These are phyloP conservation scores for Wickerhamiella vanderwaltii DNA, from an alignment of 805 yeast genomes.

Conservation along the genomic window DNA sequence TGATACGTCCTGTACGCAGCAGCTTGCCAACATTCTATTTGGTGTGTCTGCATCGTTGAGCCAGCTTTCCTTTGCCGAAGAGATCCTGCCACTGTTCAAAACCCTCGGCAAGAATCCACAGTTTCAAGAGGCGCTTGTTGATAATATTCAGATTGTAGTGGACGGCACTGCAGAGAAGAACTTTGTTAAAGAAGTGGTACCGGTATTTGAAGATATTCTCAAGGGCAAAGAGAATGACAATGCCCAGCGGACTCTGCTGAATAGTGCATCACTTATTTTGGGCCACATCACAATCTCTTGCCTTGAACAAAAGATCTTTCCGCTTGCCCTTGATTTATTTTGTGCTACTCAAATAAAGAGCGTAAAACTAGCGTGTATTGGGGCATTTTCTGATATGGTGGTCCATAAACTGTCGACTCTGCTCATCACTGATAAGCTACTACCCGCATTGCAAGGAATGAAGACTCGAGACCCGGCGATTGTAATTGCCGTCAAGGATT, in stretches of 20 bases:
- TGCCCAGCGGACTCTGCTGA: slow-evolving; percentile 44
- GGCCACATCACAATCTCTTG: slow-evolving; percentile 51
- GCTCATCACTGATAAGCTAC: slow-evolving; percentile 58
- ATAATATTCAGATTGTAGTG: slow-evolving; percentile 38
- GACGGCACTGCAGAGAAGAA: slow-evolving; percentile 41
- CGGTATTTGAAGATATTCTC: slow-evolving; percentile 31
- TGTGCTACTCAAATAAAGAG: slow-evolving; percentile 73
- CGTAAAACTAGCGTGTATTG: slow-evolving; percentile 51
- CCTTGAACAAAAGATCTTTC: slow-evolving; percentile 64
- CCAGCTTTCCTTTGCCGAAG: slow-evolving; percentile 64
- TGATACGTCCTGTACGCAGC: slow-evolving; percentile 19
- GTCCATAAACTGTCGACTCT: slow-evolving; percentile 43
- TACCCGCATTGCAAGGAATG: slow-evolving; percentile 67
- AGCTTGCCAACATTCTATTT: slow-evolving; percentile 18
- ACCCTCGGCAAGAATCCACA: slow-evolving; percentile 31
- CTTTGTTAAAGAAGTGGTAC: slow-evolving; percentile 38
- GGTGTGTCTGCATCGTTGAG: slow-evolving; percentile 54
- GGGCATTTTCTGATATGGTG: slow-evolving; percentile 21
- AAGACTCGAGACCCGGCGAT: slow-evolving; percentile 66
- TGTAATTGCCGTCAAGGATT: slow-evolving; percentile 36
- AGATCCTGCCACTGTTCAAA: slow-evolving; percentile 39
- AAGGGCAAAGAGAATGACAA: slow-evolving; percentile 22
- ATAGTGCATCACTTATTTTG: slow-evolving; percentile 32
- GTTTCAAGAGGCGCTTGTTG: slow-evolving; percentile 35
- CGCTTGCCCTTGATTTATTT: slow-evolving; percentile 58